Conservation (phyloP, 2,329 filamentous ascomycete species). For the Pseudovirgaria hyperparasitica region DNA sequence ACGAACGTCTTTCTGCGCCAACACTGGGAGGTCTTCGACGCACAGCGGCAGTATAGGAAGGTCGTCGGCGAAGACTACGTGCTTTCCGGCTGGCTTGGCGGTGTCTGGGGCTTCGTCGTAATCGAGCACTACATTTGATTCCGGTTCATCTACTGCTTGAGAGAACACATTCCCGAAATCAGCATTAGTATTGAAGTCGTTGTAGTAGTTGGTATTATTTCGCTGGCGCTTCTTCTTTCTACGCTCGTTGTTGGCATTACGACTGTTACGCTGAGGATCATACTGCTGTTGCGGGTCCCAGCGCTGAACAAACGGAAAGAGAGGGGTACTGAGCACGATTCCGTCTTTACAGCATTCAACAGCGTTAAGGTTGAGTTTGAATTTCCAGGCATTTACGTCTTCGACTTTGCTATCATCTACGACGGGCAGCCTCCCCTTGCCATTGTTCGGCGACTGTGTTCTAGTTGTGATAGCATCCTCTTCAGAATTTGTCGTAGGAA, state of each 20-base stretch:
- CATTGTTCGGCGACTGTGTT: slow-evolving; percentile 30
- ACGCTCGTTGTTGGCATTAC: slow-evolving; percentile 37
- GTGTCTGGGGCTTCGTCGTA: slow-evolving; percentile 15
- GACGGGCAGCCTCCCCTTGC: slow-evolving; percentile 1
- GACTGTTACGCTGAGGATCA: slow-evolving; percentile 17
- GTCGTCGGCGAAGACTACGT: slow-evolving; percentile 9
- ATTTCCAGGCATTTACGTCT: slow-evolving; percentile 55
- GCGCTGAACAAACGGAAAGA: slow-evolving; percentile 79
- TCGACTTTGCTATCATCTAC: slow-evolving; percentile 35
- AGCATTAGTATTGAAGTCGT: too few relatives aligned
- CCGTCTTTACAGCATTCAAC: slow-evolving; percentile 65
- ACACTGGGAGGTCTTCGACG: slow-evolving; percentile 40
- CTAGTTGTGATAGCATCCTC: slow-evolving; percentile 49
- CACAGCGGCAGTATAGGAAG: slow-evolving; percentile 27
- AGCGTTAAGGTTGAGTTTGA: slow-evolving; percentile 60
- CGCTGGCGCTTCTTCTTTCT: slow-evolving; percentile 44
- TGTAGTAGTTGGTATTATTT: slow-evolving; percentile 30
- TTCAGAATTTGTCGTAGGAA: slow-evolving; percentile 55
- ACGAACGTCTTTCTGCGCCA: slow-evolving; percentile 37
- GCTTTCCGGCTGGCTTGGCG: slow-evolving; percentile 11
- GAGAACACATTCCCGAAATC: too few relatives aligned
- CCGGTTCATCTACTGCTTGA: too few relatives aligned
- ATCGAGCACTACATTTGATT: slow-evolving; percentile 15
- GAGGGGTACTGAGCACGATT: slow-evolving; percentile 54
- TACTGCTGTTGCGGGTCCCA: slow-evolving; percentile 56